Base-by-base conservation (phyloP, 495 filamentous ascomycete genomes). In the Daldinia bambusicola region DNA sequence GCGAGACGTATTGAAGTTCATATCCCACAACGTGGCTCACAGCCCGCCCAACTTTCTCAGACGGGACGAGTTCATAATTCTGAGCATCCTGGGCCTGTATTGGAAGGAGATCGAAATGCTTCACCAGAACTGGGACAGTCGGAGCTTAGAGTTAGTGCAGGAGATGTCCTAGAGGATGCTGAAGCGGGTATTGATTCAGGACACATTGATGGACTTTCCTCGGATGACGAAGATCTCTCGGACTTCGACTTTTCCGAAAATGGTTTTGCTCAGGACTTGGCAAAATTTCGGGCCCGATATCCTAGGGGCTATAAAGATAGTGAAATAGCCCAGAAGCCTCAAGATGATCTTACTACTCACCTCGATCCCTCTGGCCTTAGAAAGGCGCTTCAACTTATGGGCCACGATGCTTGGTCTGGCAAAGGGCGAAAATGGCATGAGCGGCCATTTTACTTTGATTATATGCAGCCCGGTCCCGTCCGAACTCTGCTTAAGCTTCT, bases 251-350 rank as follows among this genome's bases (percentile, higher is more conserved):
- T 58, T 0, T 16, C 30, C 8, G 45, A 74, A 58, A 65, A 70
- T 45, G 66, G 62, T 13, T 77, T 77, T 50, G 37, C 56, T 18
- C 70, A 65, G 16, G 73, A 77, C 53, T 62, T 74, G 12, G 36
- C 66, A 6, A 38, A 52, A 2, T 77, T 75, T 20, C 67, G 52
- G 50, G 57, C 65, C 48, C 67, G 32, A 31, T 43, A 70, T 43
- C 55, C 70, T 12, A 1, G 9, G 31, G 41, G 67, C 36, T 53
- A 52, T n/a, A 18, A 37, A 36, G 57, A 40, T 4, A 34, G 32
- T 8, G 66, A 67, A 45, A 37, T 9, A 69, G 16, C 45, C 43
- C 7, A 26, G 26, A 26, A 3, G 3, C 67, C 73, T 38, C 31
- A 56, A 6, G 65, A 75, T 18, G 59, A 71, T 41, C 14, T 70